Conservation (phyloP, 331 rosid species). For the Stylosanthes scabra region DNA sequence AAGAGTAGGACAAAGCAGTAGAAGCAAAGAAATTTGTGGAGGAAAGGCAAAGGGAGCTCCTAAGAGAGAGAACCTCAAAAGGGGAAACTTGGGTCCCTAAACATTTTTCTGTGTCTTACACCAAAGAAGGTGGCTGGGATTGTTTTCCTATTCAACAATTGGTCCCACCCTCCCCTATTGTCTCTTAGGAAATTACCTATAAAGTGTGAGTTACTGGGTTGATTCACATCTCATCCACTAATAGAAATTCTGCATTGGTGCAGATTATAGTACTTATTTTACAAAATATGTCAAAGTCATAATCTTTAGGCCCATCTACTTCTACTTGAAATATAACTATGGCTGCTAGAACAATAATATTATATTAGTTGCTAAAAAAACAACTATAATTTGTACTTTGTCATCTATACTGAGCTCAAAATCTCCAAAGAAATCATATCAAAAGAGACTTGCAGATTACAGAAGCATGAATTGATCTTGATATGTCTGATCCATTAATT, state of each 20-base stretch:
- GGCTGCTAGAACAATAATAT: conserved; percentile 1
- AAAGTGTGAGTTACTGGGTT: neutral
- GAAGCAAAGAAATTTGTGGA: conserved; percentile 71
- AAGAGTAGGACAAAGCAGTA: conserved; percentile 72
- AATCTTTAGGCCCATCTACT: conserved; percentile 20
- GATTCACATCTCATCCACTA: neutral
- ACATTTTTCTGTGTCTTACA: conserved; percentile 59
- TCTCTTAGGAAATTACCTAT: neutral
- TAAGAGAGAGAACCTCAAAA: conserved; percentile 53
- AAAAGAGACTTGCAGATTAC: neutral
- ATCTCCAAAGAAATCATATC: neutral
- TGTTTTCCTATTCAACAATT: conserved; percentile 63
- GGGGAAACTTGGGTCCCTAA: conserved; percentile 69
- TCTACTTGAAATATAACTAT: conserved; percentile 18
- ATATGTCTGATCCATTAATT: conserved; percentile 13
- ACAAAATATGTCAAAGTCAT: conserved; percentile 23
- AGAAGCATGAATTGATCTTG: conserved; percentile 18
- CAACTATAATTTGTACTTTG: neutral
- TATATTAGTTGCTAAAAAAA: neutral
- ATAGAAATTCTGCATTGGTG: neutral
- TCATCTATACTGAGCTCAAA: neutral
- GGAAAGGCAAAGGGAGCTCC: conserved; percentile 64
- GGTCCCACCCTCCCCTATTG: conserved; percentile 72
- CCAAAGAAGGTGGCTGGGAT: conserved; percentile 68
- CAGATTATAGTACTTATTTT: conserved; percentile 33